A percentile compares a stretch with the other conserved stretches of the same genome.
phyloP scores from a whole-genome alignment of 108 stramenopile genomes.

The Cyclotella distinguenda region DNA sequence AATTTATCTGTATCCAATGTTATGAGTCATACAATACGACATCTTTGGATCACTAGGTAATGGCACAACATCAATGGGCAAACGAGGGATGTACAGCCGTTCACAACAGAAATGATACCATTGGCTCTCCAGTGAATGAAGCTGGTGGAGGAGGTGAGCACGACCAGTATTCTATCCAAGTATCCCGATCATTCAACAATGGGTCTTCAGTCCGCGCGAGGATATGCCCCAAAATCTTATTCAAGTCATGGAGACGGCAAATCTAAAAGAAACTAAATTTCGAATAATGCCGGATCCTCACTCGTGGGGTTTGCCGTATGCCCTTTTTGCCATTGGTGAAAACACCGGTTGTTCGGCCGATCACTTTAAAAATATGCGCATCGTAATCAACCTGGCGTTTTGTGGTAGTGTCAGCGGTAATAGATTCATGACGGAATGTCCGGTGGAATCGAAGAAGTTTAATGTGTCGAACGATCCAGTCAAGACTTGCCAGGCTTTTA shows the following conservation, averaged over 20 bases:
- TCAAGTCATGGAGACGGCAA: conserved; percentile 62
- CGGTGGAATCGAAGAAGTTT: conserved; percentile 57
- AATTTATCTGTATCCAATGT: background rate
- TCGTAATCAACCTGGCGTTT: conserved; percentile 88
- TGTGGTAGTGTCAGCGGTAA: conserved; percentile 88
- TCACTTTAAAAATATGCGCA: conserved; percentile 84
- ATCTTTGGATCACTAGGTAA: conserved; percentile 2
- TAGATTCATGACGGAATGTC: conserved; percentile 79
- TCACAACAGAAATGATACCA: conserved; percentile 54
- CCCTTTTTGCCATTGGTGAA: conserved; percentile 81
- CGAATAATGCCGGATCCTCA: conserved; percentile 79
- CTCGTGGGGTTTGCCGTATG: conserved; percentile 84
- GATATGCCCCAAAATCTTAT: conserved; percentile 72
- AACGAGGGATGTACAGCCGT: conserved; percentile 92
- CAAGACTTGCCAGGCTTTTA: conserved; percentile 68
- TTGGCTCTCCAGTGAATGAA: conserved; percentile 80
- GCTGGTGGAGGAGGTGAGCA: conserved; percentile 83
- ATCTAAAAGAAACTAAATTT: conserved; percentile 23
- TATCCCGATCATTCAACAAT: conserved; percentile 71
- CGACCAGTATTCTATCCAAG: conserved; percentile 6
- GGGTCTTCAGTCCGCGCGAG: conserved; percentile 79
- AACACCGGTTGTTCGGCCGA: conserved; percentile 67
- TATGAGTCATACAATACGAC: background rate
- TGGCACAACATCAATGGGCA: conserved; percentile 92
- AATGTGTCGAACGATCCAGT: conserved; percentile 59